Evolutionary conservation across 2,329 filamentous ascomycete species (phyloP), one percentile per base, ranked within the genome.

Genomic region (Cryoendolithus antarcticus): DNA sequence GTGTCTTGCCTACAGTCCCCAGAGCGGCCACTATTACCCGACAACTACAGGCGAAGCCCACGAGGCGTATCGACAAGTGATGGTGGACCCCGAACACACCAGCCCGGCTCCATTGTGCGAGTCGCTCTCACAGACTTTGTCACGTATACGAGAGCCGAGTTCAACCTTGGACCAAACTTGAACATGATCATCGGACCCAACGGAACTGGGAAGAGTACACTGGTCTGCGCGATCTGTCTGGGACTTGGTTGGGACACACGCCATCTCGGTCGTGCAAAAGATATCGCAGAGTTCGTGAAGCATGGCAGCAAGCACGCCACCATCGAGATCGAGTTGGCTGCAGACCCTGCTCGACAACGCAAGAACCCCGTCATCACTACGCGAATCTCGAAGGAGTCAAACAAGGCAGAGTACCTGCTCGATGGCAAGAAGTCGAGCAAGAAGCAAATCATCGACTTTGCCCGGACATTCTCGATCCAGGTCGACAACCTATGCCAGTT

Each of bases 131-230:
- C 72, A 35, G 84, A 96, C 61, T 98, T 98, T 52, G 86, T 98
- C 40, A 98, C 91, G 0, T 98, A 98, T 62, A 86, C 84, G 36
- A 77, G 80, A 38, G 89, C 86, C 40, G 88, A 94, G 48, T 95
- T 96, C 60, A 76, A 81, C 42, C 86, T 86, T 9, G 91, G 91
- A 0, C 89, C 91, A 1, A 89, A 84, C 57, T 62, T 98, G 54
- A 98, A 98, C 59, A 96, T 98, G 89, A 80, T 98, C 38, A 94
- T 98, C 50, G 91, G 91, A 0, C 91, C 91, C n/a, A 98, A 98
- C 54, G 91, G 91, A 28, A 96, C 91, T 0, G 91, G 91, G 40
- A 98, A 98, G 64, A 96, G 89, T 62, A 95, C 91, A 0, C 70
- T 98, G 19, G 89, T 98, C 32, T 98, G 91, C 62, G 91, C 91